phyloP scores from a whole-genome alignment of 2,329 filamentous ascomycete species.

The Aspergillus sp. region DNA sequence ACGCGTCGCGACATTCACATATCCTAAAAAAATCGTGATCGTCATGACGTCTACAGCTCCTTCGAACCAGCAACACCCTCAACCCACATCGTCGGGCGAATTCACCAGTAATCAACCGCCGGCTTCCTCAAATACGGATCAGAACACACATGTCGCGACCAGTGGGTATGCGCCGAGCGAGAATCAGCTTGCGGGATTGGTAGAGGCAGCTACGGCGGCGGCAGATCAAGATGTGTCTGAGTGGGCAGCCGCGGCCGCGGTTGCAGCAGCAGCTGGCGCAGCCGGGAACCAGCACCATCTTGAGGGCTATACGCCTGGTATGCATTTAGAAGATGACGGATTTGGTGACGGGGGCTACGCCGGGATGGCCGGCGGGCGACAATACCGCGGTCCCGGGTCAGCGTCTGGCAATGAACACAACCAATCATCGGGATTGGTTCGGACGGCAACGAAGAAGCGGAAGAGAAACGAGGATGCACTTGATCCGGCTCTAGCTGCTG shows the following conservation, averaged over 20 bases:
- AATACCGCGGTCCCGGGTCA: constrained; percentile 27
- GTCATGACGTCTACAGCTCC: constrained; percentile 31
- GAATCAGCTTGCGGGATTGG: constrained; percentile 46
- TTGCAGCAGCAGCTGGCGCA: constrained; percentile 49
- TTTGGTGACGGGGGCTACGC: constrained; percentile 38
- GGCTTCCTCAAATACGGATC: constrained; percentile 30
- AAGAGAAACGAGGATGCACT: constrained; percentile 42
- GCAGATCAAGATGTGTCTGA: constrained; percentile 41
- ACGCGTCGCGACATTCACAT: neutral
- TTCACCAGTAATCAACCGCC: constrained; percentile 26
- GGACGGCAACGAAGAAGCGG: constrained; percentile 40
- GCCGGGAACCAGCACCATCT: constrained; percentile 41
- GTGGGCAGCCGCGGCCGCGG: constrained; percentile 47
- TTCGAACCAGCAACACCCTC: constrained; percentile 31
- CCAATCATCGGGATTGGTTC: constrained; percentile 31
- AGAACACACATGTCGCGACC: constrained; percentile 27
- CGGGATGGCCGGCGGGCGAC: constrained; percentile 27
- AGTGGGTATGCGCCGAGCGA: constrained; percentile 39
- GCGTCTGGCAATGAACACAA: constrained; percentile 26
- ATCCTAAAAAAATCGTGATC: neutral
- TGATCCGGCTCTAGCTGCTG: constrained; percentile 35
- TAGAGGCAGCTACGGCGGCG: constrained; percentile 48
- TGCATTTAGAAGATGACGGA: constrained; percentile 41
- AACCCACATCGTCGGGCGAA: constrained; percentile 28
- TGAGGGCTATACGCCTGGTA: constrained; percentile 40